Percentiles rank a stretch among this genome's conserved stretches.
Evolutionary conservation across 257 asterid genomes (phyloP).

Genomic region (Paulownia fortunei): DNA sequence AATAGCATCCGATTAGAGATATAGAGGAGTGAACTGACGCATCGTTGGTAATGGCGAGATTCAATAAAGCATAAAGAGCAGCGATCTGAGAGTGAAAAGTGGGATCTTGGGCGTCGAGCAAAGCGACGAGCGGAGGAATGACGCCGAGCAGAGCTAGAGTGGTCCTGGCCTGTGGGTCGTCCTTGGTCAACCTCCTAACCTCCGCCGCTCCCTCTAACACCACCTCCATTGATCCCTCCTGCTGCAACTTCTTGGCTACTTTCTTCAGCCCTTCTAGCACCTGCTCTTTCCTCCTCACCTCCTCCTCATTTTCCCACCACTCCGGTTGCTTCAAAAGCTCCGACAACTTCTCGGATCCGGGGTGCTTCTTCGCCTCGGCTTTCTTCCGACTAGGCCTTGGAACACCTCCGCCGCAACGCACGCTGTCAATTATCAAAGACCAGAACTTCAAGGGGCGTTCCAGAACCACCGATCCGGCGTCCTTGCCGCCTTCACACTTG

Average conservation of each 20-base stretch:
- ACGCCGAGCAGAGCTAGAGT: conserved; percentile 83
- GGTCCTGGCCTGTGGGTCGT: conserved; percentile 63
- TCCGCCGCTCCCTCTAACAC: conserved; percentile 76
- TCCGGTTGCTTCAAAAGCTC: conserved; percentile 73
- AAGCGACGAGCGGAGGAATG: conserved; percentile 80
- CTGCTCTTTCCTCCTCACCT: conserved; percentile 60
- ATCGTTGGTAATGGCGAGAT: conserved; percentile 74
- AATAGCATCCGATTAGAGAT: neutral
- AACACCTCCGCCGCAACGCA: conserved; percentile 69
- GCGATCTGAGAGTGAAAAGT: conserved; percentile 55
- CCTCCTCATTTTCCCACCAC: conserved; percentile 65
- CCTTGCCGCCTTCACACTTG: conserved; percentile 46
- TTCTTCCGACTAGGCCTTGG: conserved; percentile 32
- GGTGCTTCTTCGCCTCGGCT: conserved; percentile 29
- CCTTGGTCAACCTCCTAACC: conserved; percentile 73
- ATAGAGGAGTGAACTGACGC: conserved; percentile 42
- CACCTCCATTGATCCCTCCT: conserved; percentile 17
- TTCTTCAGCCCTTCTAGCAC: conserved; percentile 60
- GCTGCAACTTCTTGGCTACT: conserved; percentile 51
- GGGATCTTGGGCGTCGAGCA: conserved; percentile 63
- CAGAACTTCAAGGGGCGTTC: conserved; percentile 65
- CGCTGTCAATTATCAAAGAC: conserved; percentile 69
- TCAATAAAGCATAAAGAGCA: conserved; percentile 85
- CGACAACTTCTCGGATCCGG: conserved; percentile 69
- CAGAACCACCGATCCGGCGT: conserved; percentile 61